Evolutionary conservation across 2,329 filamentous ascomycete species (phyloP), one percentile per base, ranked within the genome.

Genomic region (Ceratocystiopsis sp.): DNA sequence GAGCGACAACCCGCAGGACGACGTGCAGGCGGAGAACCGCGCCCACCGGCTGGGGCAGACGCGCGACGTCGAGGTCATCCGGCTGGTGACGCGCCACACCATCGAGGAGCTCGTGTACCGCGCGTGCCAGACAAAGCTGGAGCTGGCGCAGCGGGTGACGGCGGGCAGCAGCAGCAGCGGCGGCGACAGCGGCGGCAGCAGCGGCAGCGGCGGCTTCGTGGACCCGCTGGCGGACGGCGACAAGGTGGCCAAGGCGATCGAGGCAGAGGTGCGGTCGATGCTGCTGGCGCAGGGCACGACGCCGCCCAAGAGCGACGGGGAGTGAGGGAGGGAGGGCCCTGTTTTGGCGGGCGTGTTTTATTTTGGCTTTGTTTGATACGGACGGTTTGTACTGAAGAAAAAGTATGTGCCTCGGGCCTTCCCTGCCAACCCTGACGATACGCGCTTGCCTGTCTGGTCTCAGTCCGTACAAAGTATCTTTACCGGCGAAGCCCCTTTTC

Each of bases 1-100:
- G 49, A 84, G 80, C n/a, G 94, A 95, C 64, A 98, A 98, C 53
- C 91, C 91, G 0, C 91, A 98, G 57, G 89, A 96, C 52, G 91
- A 98, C 56, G 78, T 94, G n/a, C 91, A 98, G 59, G 91, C 91
- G 0, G 91, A 96, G 66, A 96, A 98, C 59, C 79, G 91, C 16
- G 91, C 91, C 0, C 91, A 98, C 61, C 80, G 91, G 14, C 84
- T 98, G 10, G 91, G 91, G 0, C 91, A 98, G 65, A 87, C 75
- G 29, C 70, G 84, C 15, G 81, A 89, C 34, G 91, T 98, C 2
- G 89, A 98, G 57, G 82, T 98, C 36, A 77, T 94, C 36, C 71
- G 86, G 29, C 69, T 98, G 1, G 80, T 98, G 43, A 83, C 83
- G 0, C 72, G 70, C 45, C 74, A 71, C 45, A 93, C 89, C 0